Evolutionary conservation across 805 yeast genomes (phyloP), one percentile per base, ranked within the genome.

Genomic region (Spathaspora sp.): DNA sequence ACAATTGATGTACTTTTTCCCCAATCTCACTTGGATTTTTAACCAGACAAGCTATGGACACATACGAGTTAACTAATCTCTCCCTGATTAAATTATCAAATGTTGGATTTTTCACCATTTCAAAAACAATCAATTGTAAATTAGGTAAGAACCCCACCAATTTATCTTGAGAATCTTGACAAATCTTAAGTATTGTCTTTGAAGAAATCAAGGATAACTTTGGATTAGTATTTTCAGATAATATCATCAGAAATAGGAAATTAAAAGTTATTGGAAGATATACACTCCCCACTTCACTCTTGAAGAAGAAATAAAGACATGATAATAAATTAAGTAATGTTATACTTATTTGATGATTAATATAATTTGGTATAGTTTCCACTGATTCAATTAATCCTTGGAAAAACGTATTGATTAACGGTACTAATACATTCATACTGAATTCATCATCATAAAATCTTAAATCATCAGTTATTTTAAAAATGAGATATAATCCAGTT

Each of bases 271-370:
- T 58, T 0, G 81, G 70, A 12, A 87, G 64, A 55, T 73, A 81
- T 2, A 59, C 56, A 9, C 62, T 54, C 3, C 88, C 88, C 5
- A 52, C 55, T 0, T 68, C 57, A 0, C 74, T 61, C 55, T 78
- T 78, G 62, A 85, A 86, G 58, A 79, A 87, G 62, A 82, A 80
- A 42, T 78, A 82, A 42, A 84, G 75, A 0, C 83, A 75, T 0
- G 90, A 81, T 4, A 89, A 68, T 45, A 83, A 79, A 46, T 75
- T 76, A 3, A 55, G 39, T 39, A 55, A 46, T 10, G 58, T 52
- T 2, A 55, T 45, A 29, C 49, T 50, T 7, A 52, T 35, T 47
- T 55, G 53, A 20, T 48, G 31, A 44, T 44, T 48, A 10, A 46
- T 20, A 26, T 40, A 26, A 32, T 46, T 35, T 9, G 55, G 49